Base-by-base conservation (phyloP, 257 asterid species). In the Nicotiana undulata region DNA sequence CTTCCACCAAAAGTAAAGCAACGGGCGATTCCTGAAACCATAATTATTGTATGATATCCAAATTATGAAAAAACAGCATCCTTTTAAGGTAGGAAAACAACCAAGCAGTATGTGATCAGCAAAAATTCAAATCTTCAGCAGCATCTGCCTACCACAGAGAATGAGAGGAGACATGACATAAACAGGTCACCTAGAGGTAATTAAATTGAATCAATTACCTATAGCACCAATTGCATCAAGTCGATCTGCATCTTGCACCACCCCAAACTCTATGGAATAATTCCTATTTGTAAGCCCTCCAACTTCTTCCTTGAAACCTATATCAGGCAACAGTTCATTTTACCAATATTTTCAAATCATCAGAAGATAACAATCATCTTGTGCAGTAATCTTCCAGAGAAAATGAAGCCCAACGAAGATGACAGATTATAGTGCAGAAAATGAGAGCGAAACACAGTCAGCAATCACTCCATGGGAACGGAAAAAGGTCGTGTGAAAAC, bases 161-260 rank as follows among this genome's bases (percentile, higher is more conserved):
- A 70, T 7, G 34, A 70, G 77, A 70, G 59, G 37, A 70, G 37
- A 70, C 22, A 22, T 44, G 44, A 44, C 59, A 70, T 44, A 22
- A 20, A 44, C 34, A 70, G 22, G 59, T 13, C 22, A 20, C 37
- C 77, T 20, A 22, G 77, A 44, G 77, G 59, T 70, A 70, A 22
- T 6, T 70, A 77, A 18, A 58, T 15, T 20, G 70, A 65, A 32
- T 20, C 9, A 82, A 17, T 75, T 88, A 95, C 99, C 98, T 46
- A 95, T 90, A 46, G 99, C 98, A 79, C 99, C 99, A 85, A 95
- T 93, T 58, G 98, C 99, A 90, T 95, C 99, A 84, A 93, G 99
- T 53, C 97, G 93, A 81, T 95, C 99, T 63, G 98, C 99, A 87
- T 93, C 99, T 89, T 95, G 99, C 64, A 95, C 97, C 78, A 95